Base-by-base conservation (phyloP, 1,284 basidiomycete species). In the Fomitopsis palustris region DNA sequence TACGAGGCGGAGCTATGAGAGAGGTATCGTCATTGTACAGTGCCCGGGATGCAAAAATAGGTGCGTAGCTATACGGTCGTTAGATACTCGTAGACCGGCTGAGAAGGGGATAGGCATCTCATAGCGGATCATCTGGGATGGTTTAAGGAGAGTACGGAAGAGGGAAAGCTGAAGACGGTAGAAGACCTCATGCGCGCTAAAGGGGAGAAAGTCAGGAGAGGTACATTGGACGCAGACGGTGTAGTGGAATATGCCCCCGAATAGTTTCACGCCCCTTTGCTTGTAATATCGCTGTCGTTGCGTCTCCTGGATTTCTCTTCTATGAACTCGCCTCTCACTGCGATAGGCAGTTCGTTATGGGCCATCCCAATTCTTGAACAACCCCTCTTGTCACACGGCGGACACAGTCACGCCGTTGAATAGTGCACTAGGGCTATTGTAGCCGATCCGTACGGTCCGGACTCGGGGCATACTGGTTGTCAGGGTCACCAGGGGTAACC, bases 71-170 rank as follows among this genome's bases (percentile, higher is more conserved):
- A 4, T 35, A 16, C 33, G 1, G 41, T 23, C 49, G 53, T 38
- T 60, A 29, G 53, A 31, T 33, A 19, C 12, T 63, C 27, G n/a
- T n/a, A n/a, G 49, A 6, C 7, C 21, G n/a, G n/a, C 16, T 52
- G 19, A 52, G 45, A 33, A 19, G 19, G 3, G 61, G 56, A 4
- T 62, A 92, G 92, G 49, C 92, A 94, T 74, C 77, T 94, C 19
- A 94, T 95, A 69, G 95, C 95, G 8, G 95, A 97, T 70, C 88
- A 97, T 69, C 74, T 97, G 16, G 93, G 92, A 1, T 97, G 95
- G 95, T 97, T 97, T 78, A 87, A 91, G 64, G 88, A 92, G 39
- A 79, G 81, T 51, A 93, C 89, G 0, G 78, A 87, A 60, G 86
- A 86, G 3, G 92, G 92, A 3, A 85, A 83, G 65, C 72, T 89